Evolutionary conservation across 257 asterid genomes (phyloP), one percentile per base, ranked within the genome.

Genomic region (Voacanga thouarsii): DNA sequence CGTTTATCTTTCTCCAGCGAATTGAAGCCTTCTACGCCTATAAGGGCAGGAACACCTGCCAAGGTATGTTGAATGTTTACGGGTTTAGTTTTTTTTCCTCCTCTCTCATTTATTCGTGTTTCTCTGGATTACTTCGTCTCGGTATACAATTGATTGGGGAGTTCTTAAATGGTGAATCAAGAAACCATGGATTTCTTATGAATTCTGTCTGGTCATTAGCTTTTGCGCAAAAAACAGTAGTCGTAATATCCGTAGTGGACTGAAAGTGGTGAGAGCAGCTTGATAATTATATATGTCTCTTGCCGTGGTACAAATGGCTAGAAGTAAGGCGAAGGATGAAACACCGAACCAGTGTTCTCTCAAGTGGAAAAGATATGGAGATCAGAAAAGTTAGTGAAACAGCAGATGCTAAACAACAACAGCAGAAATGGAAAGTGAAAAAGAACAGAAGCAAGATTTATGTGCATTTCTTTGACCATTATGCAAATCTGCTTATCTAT

Each of bases 11-110:
- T 89, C 78, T 85, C 98, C 61, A 75, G 86, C 26, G 96, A 93
- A 80, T 86, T 91, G 85, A 90, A 93, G 85, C 87, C 94, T 11
- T 90, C 97, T 0, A 87, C 94, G 23, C 96, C 94, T 5, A 88
- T 89, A 28, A 85, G 97, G 77, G 57, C 91, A 3, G 76, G 69
- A 21, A 78, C 88, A 21, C 78, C 83, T 37, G 76, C 79, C 78
- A 96, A 89, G 99, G 99, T 95, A 90, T 68, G 43, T 61, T 49
- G 78, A 73, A 63, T 74, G 5, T 5, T 24, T 79, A 43, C 67
- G 59, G 19, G 9, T 60, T 12, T 44, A 61, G 12, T 30, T 21
- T 18, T 71, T 3, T 16, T 16, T n/a, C n/a, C n/a, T n/a, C n/a
- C 45, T 24, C n/a, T 19, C 43, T 72, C n/a, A 26, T 26, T 68